These are phyloP conservation scores for Eucalyptus polybractea DNA, from an alignment of 345 rosid species.

Conservation along the genomic window DNA sequence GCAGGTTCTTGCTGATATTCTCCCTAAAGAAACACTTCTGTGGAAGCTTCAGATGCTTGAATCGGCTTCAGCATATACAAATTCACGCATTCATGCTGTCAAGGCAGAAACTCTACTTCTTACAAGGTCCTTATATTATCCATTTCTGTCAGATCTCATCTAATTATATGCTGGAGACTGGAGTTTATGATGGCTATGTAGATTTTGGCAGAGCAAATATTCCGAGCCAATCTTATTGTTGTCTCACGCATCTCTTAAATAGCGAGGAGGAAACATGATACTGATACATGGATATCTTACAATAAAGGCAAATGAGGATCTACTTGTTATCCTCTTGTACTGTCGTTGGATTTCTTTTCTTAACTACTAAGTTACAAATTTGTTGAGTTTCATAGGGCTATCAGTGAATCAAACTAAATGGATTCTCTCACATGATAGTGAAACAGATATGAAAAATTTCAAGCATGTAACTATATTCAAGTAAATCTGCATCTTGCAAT, in stretches of 20 bases:
- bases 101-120: constrained; percentile 56
- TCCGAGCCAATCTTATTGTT: neutral
- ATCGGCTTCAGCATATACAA: constrained; percentile 48
- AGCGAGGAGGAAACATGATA: neutral
- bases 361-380: neutral
- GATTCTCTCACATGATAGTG: neutral
- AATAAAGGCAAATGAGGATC: neutral
- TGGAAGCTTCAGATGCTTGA: constrained; percentile 77
- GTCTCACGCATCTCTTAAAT: neutral
- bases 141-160: neutral
- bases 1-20: constrained; percentile 48
- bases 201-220: neutral
- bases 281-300: neutral
- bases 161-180: neutral
- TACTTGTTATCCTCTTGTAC: neutral
- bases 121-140: constrained; percentile 14
- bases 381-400: neutral
- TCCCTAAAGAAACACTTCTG: constrained; percentile 55
- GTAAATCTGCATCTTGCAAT: neutral
- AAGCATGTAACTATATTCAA: neutral
- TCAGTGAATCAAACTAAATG: neutral
- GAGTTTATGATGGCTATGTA: neutral
- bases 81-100: constrained; percentile 58
- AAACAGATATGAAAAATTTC: neutral
- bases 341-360: neutral